Evolutionary conservation across 129 eudicot genomes (phyloP), one percentile per base, ranked within the genome.

Genomic region (Silybum marianum): DNA sequence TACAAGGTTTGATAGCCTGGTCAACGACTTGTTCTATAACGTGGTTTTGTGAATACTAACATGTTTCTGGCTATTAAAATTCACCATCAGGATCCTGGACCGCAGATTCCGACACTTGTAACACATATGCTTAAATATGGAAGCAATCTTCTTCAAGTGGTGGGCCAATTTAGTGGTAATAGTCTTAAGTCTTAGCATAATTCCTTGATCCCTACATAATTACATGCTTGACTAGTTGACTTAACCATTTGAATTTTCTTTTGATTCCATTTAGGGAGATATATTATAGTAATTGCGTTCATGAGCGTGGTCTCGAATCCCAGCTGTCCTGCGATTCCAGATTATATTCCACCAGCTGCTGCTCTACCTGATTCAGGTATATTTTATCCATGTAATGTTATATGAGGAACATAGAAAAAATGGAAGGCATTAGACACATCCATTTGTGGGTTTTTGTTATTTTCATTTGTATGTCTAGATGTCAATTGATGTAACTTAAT

Each of bases 121-220:
- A 86, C 87, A 40, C 85, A 84, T 39, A 68, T 87, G 87, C 96
- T 94, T 74, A 92, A 89, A 85, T 92, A 87, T 65, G 98, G 98
- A 81, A 82, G 92, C 28, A 94, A 92, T 88, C 96, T 94, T 69
- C 96, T 94, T 79, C 98, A 94, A 85, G 93, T 91, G 28, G 89
- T 92, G 30, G 98, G 98, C 18, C 90, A 90, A 32, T 92, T 94
- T 82, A 85, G 85, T 80, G 98, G 97, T 94, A 86, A 46, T 73
- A 46, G 69, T n/a, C 25, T 28, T n/a, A n/a, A n/a, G n/a, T n/a
- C n/a, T 10, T n/a, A 60, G 19, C 38, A 12, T 62, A 8, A 72
- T 69, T 54, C 72, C 34, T 23, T 0, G 54, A 72, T 44, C 18
- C 6, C 10, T 23, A 32, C 13, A 78, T 66, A 63, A 10, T 40